Percentiles rank a stretch among this genome's conserved stretches.
Evolutionary conservation across 2,329 filamentous ascomycete genomes (phyloP).

Genomic region (Fusarium fracticaudum): DNA sequence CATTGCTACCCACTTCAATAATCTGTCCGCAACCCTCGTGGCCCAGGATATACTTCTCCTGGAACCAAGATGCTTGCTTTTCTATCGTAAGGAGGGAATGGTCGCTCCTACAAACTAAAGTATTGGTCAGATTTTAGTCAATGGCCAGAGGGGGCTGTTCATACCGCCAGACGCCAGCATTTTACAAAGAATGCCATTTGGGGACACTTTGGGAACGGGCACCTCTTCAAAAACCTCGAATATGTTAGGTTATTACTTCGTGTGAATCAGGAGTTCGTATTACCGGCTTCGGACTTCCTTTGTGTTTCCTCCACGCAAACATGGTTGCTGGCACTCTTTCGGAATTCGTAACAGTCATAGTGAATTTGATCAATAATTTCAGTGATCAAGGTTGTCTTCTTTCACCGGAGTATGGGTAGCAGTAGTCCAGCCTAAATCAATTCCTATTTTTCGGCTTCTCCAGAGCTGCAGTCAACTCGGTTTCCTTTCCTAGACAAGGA

Average conservation of each 20-base stretch:
- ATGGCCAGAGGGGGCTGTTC: accelerated
- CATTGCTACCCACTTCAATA: slow-evolving; percentile 9
- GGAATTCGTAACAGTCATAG: not conserved
- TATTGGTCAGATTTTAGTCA: not conserved
- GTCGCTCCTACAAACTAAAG: slow-evolving; percentile 19
- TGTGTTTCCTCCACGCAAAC: slow-evolving; percentile 50
- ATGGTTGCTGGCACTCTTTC: slow-evolving; percentile 36
- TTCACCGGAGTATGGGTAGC: accelerated
- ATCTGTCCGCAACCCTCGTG: slow-evolving; percentile 35
- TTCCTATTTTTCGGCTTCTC: not conserved
- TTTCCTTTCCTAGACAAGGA: not conserved
- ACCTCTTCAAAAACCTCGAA: slow-evolving; percentile 16
- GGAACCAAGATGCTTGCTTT: slow-evolving; percentile 33
- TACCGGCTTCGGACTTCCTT: slow-evolving; percentile 40
- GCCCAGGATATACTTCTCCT: slow-evolving; percentile 29
- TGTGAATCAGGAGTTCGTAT: accelerated
- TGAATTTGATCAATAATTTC: too few species aligned
- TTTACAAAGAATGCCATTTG: slow-evolving; percentile 25
- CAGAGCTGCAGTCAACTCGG: not conserved
- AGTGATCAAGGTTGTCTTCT: too few species aligned
- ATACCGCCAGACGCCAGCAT: slow-evolving; percentile 25
- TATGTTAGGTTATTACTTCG: accelerated
- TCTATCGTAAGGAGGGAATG: slow-evolving; percentile 30
- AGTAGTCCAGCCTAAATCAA: not conserved
- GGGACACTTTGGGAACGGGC: not conserved